phyloP scores from a whole-genome alignment of 306 rosid species.

The Morella rubra region DNA sequence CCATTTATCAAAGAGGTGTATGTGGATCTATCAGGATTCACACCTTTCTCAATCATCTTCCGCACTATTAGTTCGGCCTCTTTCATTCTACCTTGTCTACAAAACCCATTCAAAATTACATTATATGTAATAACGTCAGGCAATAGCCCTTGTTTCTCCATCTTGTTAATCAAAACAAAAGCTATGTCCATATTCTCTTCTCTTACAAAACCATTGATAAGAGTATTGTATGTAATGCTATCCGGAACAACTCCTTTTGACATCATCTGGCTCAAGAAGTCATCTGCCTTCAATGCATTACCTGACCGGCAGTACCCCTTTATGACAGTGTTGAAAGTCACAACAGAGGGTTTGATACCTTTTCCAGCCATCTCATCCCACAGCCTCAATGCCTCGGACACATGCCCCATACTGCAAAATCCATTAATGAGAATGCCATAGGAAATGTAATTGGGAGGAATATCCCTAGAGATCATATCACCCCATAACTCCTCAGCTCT shows the following conservation, averaged over 20 bases:
- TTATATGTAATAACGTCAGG: slow-evolving; percentile 74
- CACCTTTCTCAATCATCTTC: slow-evolving; percentile 75
- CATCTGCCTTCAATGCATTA: slow-evolving; percentile 51
- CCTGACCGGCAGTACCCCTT: slow-evolving; percentile 80
- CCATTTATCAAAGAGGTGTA: slow-evolving; percentile 79
- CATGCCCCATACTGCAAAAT: slow-evolving; percentile 62
- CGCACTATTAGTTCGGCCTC: slow-evolving; percentile 70
- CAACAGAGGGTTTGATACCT: slow-evolving; percentile 61
- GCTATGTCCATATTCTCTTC: slow-evolving; percentile 74
- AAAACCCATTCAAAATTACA: slow-evolving; percentile 66
- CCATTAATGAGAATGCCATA: slow-evolving; percentile 78
- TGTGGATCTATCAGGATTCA: slow-evolving; percentile 73
- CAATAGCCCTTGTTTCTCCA: slow-evolving; percentile 69
- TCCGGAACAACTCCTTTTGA: slow-evolving; percentile 69
- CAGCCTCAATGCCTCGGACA: slow-evolving; percentile 61
- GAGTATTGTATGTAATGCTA: slow-evolving; percentile 74
- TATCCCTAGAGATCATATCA: slow-evolving; percentile 60
- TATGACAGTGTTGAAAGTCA: slow-evolving; percentile 71
- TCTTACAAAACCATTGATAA: slow-evolving; percentile 67
- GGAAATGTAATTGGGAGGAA: slow-evolving; percentile 61
- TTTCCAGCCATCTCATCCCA: slow-evolving; percentile 88
- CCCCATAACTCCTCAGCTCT: slow-evolving; percentile 71
- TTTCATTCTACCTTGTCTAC: slow-evolving; percentile 69
- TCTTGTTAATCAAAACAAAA: slow-evolving; percentile 49
- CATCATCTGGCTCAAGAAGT: slow-evolving; percentile 63